phyloP scores from a whole-genome alignment of 176 grass and related monocot species.

The Juncus effusus region DNA sequence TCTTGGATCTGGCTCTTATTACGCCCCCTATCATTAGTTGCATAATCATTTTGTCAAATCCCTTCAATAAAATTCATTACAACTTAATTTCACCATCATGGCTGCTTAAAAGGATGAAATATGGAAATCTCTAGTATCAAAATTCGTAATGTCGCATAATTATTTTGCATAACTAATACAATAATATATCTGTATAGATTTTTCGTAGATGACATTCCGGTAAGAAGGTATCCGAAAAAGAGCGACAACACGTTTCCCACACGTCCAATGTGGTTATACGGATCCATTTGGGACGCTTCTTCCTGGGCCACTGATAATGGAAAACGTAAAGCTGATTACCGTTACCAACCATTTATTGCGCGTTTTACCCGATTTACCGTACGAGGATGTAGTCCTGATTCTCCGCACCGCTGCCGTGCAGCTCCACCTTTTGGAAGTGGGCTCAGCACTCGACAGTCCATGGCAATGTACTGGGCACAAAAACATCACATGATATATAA shows the following conservation, averaged over 20 bases:
- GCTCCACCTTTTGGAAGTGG: conserved; percentile 2
- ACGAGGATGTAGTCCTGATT: conserved; percentile 34
- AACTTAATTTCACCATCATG: too few species aligned
- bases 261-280: conserved; percentile 63
- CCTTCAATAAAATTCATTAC: too few species aligned
- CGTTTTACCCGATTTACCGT: conserved; percentile 45
- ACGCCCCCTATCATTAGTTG: too few species aligned
- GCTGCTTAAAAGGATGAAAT: too few species aligned
- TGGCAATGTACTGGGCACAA: conserved; percentile 60
- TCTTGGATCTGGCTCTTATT: too few species aligned
- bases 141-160: neutral
- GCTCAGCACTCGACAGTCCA: conserved; percentile 35
- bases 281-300: conserved; percentile 72
- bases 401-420: conserved; percentile 23
- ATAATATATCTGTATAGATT: conserved; percentile 30
- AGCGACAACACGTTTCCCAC: conserved; percentile 30
- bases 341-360: conserved; percentile 52
- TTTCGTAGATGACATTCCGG: conserved; percentile 57
- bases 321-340: conserved; percentile 57
- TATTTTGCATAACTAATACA: neutral
- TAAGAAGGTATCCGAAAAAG: conserved; percentile 42
- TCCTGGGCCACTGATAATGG: conserved; percentile 69
- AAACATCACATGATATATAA: conserved; percentile 52
- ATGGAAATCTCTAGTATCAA: too few species aligned
- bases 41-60: too few species aligned